Conservation (phyloP, 75 land plant genomes). For the Adiantum capillusveneris region DNA sequence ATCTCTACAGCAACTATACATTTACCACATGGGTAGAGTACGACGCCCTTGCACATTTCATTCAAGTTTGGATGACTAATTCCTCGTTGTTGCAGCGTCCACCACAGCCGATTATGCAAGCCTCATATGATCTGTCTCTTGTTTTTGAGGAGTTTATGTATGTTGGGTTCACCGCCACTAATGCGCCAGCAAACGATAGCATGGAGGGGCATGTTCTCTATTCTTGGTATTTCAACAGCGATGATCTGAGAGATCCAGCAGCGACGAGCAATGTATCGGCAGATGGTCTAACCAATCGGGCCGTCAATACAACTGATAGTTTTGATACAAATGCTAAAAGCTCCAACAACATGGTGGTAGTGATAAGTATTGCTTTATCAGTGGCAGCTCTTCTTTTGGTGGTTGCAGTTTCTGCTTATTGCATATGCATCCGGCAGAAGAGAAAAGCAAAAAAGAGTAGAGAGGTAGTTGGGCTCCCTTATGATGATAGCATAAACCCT, state of each 20-base stretch:
- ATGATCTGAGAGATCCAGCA: not conserved
- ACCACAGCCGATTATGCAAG: not conserved
- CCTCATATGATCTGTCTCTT: not conserved
- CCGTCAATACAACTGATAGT: not conserved
- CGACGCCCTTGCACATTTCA: not conserved
- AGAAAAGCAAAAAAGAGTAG: too few species aligned
- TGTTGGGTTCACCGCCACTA: not conserved
- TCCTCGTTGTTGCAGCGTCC: too few species aligned
- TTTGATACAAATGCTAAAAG: not conserved
- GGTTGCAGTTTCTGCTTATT: too few species aligned
- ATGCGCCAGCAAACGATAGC: not conserved
- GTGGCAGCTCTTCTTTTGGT: too few species aligned
- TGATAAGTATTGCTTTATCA: not conserved
- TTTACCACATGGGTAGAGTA: not conserved
- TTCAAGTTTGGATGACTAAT: not conserved
- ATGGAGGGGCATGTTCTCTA: not conserved
- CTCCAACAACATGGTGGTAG: not conserved
- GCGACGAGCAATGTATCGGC: not conserved
- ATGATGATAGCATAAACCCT: too few species aligned
- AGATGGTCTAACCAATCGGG: not conserved
- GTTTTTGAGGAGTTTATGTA: not conserved
- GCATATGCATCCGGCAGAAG: too few species aligned
- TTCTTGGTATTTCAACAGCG: not conserved
- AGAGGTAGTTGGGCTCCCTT: too few species aligned
- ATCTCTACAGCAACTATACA: not conserved